These are phyloP conservation scores for Didymella pomorum DNA, from an alignment of 2,329 filamentous ascomycete genomes.

Conservation along the genomic window DNA sequence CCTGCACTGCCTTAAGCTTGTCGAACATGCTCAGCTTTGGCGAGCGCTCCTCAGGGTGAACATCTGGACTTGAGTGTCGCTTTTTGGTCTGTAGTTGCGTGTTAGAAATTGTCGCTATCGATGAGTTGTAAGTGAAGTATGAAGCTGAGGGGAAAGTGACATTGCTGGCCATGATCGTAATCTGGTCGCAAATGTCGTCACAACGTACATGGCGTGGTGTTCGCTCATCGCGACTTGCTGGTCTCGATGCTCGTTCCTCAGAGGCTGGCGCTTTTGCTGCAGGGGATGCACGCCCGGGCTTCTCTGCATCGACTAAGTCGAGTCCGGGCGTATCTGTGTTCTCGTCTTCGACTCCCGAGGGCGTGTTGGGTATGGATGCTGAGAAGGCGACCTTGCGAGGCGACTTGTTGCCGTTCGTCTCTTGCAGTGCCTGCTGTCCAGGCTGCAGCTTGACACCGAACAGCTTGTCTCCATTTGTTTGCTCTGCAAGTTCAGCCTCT, in stretches of 20 bases:
- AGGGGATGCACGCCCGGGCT: constrained; percentile 28
- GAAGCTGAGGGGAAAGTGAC: constrained; percentile 38
- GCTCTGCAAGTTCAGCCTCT: constrained; percentile 32
- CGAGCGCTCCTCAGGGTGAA: constrained; percentile 50
- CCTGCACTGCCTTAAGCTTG: constrained; percentile 56
- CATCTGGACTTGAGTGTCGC: constrained; percentile 48
- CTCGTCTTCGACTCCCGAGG: constrained; percentile 42
- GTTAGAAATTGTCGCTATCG: constrained; percentile 34
- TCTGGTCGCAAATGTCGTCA: constrained; percentile 35
- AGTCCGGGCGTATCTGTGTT: constrained; percentile 44
- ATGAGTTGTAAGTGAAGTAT: constrained; percentile 15
- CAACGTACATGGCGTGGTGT: constrained; percentile 51
- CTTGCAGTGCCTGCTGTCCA: constrained; percentile 43
- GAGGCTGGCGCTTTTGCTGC: constrained; percentile 25
- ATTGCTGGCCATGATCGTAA: constrained; percentile 38
- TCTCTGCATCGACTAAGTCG: constrained; percentile 35
- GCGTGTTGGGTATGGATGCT: constrained; percentile 46
- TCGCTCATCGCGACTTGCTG: constrained; percentile 36
- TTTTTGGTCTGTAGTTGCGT: constrained; percentile 48
- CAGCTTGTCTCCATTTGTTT: constrained; percentile 36
- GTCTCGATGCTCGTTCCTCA: constrained; percentile 33
- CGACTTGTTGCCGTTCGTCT: constrained; percentile 50
- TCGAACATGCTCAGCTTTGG: constrained; percentile 56
- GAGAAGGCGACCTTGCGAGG: constrained; percentile 53
- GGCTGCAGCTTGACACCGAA: constrained; percentile 47